These are phyloP conservation scores for Ophiostoma sp. DNA, from an alignment of 2,329 filamentous ascomycete species.

Conservation along the genomic window DNA sequence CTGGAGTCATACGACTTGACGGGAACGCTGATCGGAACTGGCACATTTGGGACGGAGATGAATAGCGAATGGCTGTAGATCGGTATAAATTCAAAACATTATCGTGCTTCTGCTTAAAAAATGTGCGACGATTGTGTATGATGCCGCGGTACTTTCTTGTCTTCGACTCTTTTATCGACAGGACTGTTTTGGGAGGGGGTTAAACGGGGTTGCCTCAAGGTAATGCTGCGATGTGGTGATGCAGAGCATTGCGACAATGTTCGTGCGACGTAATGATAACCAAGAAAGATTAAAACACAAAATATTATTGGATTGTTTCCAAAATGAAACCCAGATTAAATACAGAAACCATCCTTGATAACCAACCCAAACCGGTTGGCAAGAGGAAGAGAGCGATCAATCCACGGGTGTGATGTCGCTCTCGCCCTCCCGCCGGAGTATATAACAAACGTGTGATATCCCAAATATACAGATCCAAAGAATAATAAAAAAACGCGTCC, in stretches of 20 bases:
- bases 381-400: not conserved
- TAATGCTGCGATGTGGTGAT: no score
- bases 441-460: constrained; percentile 14
- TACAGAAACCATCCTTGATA: not conserved
- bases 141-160: no score
- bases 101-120: no score
- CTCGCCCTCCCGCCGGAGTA: constrained; percentile 3
- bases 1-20: constrained; percentile 14
- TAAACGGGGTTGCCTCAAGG: no score
- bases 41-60: constrained; percentile 18
- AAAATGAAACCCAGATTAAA: not conserved
- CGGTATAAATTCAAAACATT: not conserved
- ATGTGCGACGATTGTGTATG: no score
- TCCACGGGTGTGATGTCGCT: not conserved
- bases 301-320: constrained; percentile 1
- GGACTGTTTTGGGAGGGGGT: no score
- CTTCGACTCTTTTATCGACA: no score
- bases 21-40: constrained; percentile 10
- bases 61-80: constrained; percentile 19
- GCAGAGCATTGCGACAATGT: no score
- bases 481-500: not conserved
- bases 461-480: constrained; percentile 11
- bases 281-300: not conserved
- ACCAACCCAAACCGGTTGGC: constrained; percentile 7
- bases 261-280: not conserved